Conservation (phyloP, 208 protist species). For the Leishmania aethiopica region DNA sequence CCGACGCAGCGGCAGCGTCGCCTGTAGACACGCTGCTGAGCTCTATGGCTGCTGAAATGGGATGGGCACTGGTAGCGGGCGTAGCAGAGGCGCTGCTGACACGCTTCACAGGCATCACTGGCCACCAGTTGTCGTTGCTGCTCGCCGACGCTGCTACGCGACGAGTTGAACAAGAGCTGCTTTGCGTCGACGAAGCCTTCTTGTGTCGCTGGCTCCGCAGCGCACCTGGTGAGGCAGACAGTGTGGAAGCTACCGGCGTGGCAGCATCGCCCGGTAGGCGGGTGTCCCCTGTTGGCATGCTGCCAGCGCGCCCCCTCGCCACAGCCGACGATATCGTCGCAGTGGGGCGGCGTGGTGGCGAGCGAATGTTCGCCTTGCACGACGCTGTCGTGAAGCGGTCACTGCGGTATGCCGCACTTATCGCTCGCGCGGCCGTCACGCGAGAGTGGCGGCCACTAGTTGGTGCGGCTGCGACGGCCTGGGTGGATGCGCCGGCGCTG, state of each 20-base stretch:
- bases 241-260: not conserved
- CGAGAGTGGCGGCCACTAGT: constrained; percentile 28
- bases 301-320: not conserved
- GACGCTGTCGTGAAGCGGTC: constrained; percentile 25
- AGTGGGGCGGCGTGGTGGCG: constrained; percentile 25
- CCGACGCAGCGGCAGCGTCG: not conserved
- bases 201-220: constrained; percentile 38
- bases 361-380: constrained; percentile 26
- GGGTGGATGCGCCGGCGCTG: constrained; percentile 18
- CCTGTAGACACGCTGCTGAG: constrained; percentile 21
- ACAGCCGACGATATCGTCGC: constrained; percentile 24
- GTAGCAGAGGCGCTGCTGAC: constrained; percentile 24
- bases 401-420: constrained; percentile 7
- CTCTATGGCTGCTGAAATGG: constrained; percentile 24
- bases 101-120: constrained; percentile 5
- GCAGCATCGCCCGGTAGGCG: not conserved
- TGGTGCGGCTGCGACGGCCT: constrained; percentile 17
- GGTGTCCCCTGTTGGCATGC: not conserved
- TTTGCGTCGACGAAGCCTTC: constrained; percentile 61
- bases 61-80: constrained; percentile 14
- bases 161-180: constrained; percentile 35
- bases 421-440: constrained; percentile 9
- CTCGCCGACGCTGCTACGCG: constrained; percentile 33
- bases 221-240: not conserved
- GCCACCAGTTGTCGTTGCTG: constrained; percentile 7